These are phyloP conservation scores for Sporothrix pseudoabietina DNA, from an alignment of 2,329 filamentous ascomycete species.

Conservation along the genomic window DNA sequence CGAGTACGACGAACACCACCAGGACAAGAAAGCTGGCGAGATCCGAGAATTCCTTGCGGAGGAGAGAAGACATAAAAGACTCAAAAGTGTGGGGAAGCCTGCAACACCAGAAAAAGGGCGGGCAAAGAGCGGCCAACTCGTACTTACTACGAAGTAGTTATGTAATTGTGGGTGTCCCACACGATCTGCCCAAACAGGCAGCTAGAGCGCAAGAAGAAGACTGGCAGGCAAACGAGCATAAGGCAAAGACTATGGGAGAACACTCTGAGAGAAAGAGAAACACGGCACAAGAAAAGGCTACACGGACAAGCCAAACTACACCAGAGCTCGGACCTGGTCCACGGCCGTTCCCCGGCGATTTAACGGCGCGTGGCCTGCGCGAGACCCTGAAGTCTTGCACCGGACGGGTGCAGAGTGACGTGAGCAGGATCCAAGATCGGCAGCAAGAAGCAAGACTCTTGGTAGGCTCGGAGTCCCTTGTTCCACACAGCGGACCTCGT, in stretches of 20 bases:
- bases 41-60: not conserved
- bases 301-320: not conserved
- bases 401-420: not conserved
- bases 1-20: not conserved
- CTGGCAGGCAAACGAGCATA: not conserved
- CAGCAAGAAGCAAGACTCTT: not conserved
- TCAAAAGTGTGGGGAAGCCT: conserved; percentile 2
- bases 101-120: not conserved
- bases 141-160: too few relatives aligned
- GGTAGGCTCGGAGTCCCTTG: not conserved
- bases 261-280: too few relatives aligned
- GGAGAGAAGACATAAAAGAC: not conserved
- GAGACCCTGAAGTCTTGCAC: not conserved
- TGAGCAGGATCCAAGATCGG: conserved; percentile 15
- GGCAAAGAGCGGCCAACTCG: not conserved
- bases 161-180: not conserved
- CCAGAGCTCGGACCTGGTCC: not conserved
- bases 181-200: conserved; percentile 11
- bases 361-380: not conserved
- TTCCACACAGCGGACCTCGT: not conserved
- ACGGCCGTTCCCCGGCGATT: conserved; percentile 14
- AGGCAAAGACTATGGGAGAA: too few relatives aligned
- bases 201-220: not conserved
- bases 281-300: not conserved
- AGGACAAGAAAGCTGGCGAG: not conserved